Evolutionary conservation across 2,329 filamentous ascomycete genomes (phyloP).

Genomic region (Alternaria ventricosa): DNA sequence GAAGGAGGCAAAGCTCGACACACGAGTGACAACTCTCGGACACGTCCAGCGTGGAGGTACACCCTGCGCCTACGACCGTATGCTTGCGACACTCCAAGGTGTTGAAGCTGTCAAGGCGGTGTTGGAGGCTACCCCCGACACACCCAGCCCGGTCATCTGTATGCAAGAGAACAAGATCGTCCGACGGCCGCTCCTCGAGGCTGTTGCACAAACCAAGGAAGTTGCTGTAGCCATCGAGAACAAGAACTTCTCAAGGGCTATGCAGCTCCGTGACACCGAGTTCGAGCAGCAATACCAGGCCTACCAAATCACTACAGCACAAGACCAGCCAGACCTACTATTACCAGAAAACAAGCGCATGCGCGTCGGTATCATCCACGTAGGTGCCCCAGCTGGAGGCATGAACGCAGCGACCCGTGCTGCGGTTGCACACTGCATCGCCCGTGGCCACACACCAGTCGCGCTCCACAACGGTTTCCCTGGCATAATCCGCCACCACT

Average conservation of each 20-base stretch:
- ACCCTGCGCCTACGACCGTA: conserved; percentile 92
- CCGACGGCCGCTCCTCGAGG: conserved; percentile 85
- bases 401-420: conserved; percentile 98
- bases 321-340: conserved; percentile 71
- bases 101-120: conserved; percentile 42
- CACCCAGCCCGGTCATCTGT: conserved; percentile 91
- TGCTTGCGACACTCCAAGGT: conserved; percentile 87
- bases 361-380: conserved; percentile 94
- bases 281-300: conserved; percentile 92
- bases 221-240: conserved; percentile 81
- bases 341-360: conserved; percentile 80
- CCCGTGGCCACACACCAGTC: conserved; percentile 88
- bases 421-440: conserved; percentile 89
- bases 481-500: conserved; percentile 88
- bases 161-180: conserved; percentile 98
- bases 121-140: conserved; percentile 70
- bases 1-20: conserved; percentile 81
- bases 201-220: conserved; percentile 83
- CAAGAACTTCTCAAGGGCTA: conserved; percentile 86
- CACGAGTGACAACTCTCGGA: conserved; percentile 90
- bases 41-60: conserved; percentile 96
- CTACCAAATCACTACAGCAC: conserved; percentile 88
- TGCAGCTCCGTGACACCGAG: conserved; percentile 87
- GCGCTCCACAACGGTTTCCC: conserved; percentile 98
- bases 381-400: conserved; percentile 93